Evolutionary conservation across 805 yeast genomes (phyloP).

Genomic region (Saccharomycopsis guyanensis): DNA sequence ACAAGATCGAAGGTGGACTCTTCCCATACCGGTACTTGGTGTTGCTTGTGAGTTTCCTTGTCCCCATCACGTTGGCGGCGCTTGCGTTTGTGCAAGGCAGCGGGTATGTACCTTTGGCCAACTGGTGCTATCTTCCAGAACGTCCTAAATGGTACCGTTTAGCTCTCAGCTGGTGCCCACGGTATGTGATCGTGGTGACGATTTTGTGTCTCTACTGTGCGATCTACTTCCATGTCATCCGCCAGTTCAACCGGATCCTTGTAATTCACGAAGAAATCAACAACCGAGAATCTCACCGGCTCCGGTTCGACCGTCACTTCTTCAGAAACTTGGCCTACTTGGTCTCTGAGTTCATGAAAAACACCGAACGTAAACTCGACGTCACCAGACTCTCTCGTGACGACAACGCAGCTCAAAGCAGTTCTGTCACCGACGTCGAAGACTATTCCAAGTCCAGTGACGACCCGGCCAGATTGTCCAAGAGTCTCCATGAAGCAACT

Average conservation of each 20-base stretch:
- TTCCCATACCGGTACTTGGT: slow-evolving; percentile 50
- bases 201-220: slow-evolving; percentile 60
- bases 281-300: slow-evolving; percentile 17
- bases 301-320: slow-evolving; percentile 16
- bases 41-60: slow-evolving; percentile 46
- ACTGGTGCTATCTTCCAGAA: slow-evolving; percentile 76
- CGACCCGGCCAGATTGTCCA: slow-evolving; percentile 23
- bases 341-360: slow-evolving; percentile 24
- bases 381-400: not conserved
- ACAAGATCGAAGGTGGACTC: slow-evolving; percentile 66
- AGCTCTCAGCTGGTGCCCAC: slow-evolving; percentile 74
- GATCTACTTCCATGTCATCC: slow-evolving; percentile 64
- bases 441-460: slow-evolving; percentile 4
- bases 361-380: slow-evolving; percentile 18
- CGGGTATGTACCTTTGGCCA: slow-evolving; percentile 55
- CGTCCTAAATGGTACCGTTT: slow-evolving; percentile 66
- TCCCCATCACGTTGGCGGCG: slow-evolving; percentile 64
- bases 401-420: slow-evolving; percentile 5
- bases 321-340: slow-evolving; percentile 21
- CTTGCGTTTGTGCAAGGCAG: slow-evolving; percentile 54
- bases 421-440: not conserved
- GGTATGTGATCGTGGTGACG: slow-evolving; percentile 56
- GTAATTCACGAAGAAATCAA: slow-evolving; percentile 27
- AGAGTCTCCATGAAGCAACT: slow-evolving; percentile 50
- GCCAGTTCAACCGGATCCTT: slow-evolving; percentile 50